A percentile compares a stretch with the other conserved stretches of the same genome.
phyloP scores from a whole-genome alignment of 805 yeast genomes.

The Danielia reshetovae region DNA sequence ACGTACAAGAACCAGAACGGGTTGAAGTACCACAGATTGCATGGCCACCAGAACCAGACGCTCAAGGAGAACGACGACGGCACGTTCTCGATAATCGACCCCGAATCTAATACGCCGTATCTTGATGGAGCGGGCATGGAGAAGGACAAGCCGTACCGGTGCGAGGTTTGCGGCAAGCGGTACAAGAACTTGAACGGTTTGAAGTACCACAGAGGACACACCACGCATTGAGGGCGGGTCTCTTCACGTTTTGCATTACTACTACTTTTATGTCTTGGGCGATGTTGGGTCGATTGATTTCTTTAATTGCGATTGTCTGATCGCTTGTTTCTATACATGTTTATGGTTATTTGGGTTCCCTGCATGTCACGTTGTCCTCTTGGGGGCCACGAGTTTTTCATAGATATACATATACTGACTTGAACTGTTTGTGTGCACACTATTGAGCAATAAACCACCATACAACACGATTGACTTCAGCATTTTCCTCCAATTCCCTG shows the following conservation, averaged over 20 bases:
- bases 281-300: too few relatives aligned
- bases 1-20: conserved; percentile 98
- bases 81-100: conserved; percentile 86
- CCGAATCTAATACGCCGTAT: conserved; percentile 81
- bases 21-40: conserved; percentile 88
- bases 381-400: too few relatives aligned
- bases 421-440: background rate
- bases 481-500: too few relatives aligned
- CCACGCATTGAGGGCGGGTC: conserved; percentile 86
- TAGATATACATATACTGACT: background rate
- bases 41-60: conserved; percentile 96
- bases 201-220: conserved; percentile 95
- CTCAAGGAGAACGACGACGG: conserved; percentile 90
- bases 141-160: conserved; percentile 96
- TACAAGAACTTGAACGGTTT: conserved; percentile 94
- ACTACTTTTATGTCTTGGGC: background rate
- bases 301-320: background rate
- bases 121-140: conserved; percentile 94
- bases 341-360: background rate
- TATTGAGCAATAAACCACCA: too few relatives aligned
- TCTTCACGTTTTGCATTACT: conserved; percentile 1
- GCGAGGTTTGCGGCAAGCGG: conserved; percentile 97
- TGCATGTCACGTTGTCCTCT: too few relatives aligned
- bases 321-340: background rate
- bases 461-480: too few relatives aligned